phyloP scores from a whole-genome alignment of 179 eudicot species.

The Camellia oleifera region DNA sequence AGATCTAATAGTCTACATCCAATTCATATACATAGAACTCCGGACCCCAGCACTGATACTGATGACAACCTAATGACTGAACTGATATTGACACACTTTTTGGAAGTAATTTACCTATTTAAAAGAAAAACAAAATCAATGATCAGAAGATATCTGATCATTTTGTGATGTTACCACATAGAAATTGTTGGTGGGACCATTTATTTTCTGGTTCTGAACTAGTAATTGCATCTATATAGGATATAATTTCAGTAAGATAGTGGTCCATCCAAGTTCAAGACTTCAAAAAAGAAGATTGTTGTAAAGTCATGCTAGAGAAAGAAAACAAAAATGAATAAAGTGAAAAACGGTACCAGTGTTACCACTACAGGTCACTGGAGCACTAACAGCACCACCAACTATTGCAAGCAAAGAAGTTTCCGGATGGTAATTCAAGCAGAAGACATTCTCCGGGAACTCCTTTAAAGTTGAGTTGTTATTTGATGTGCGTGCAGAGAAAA shows the following conservation, averaged over 20 bases:
- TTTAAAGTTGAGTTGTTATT: slow-evolving; percentile 34
- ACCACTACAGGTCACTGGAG: slow-evolving; percentile 28
- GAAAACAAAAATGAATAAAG: not conserved
- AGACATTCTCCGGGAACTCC: slow-evolving; percentile 44
- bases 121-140: slow-evolving; percentile 7
- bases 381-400: slow-evolving; percentile 50
- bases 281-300: too few relatives aligned
- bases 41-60: not conserved
- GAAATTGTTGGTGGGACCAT: not conserved
- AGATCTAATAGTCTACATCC: not conserved
- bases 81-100: not conserved
- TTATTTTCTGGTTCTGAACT: not conserved
- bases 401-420: slow-evolving; percentile 57
- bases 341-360: slow-evolving; percentile 35
- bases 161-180: not conserved
- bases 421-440: slow-evolving; percentile 57
- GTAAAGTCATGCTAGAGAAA: not conserved
- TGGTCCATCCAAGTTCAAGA: not conserved
- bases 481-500: slow-evolving; percentile 50
- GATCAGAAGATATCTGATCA: not conserved
- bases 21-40: not conserved
- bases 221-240: not conserved
- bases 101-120: not conserved
- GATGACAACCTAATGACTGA: not conserved
- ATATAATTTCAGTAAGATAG: not conserved